These are phyloP conservation scores for Claviceps capensis DNA, from an alignment of 2,329 filamentous ascomycete genomes.

Conservation along the genomic window DNA sequence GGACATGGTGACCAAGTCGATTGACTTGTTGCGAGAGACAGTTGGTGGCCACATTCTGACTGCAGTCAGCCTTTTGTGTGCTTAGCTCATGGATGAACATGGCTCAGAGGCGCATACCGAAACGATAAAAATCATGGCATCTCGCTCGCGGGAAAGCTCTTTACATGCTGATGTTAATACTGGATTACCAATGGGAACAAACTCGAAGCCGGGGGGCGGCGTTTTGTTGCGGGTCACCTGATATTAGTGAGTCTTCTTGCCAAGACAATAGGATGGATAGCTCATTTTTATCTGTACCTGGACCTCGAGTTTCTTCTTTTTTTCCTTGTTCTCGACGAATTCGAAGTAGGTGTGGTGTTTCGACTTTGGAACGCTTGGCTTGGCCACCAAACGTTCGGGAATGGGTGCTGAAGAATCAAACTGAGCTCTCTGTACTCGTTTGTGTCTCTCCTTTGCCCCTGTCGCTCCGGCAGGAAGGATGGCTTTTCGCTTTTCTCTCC, in stretches of 20 bases:
- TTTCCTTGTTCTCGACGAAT: conserved; percentile 49
- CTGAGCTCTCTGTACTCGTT: conserved; percentile 18
- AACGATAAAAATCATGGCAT: conserved; percentile 53
- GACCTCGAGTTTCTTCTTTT: conserved; percentile 50
- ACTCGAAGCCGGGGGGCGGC: conserved; percentile 48
- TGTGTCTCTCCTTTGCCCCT: conserved; percentile 24
- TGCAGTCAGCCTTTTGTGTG: not conserved
- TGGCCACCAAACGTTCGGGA: conserved; percentile 23
- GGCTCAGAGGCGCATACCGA: conserved; percentile 29
- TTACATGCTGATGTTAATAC: conserved; percentile 47
- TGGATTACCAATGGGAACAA: conserved; percentile 49
- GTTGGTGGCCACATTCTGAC: conserved; percentile 15
- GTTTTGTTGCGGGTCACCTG: conserved; percentile 38
- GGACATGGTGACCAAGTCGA: conserved; percentile 47
- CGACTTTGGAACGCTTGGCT: conserved; percentile 27
- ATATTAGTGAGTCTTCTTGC: conserved; percentile 14
- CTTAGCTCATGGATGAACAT: not conserved
- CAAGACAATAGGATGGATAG: conserved; percentile 2
- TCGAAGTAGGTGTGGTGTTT: conserved; percentile 52
- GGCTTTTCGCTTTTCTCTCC: conserved; percentile 20
- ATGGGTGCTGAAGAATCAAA: conserved; percentile 20
- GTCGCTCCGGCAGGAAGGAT: conserved; percentile 13
- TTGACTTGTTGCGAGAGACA: conserved; percentile 39
- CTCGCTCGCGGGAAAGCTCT: conserved; percentile 47
- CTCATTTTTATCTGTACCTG: conserved; percentile 30